A percentile compares a stretch with the other conserved stretches of the same genome.
These are phyloP conservation scores for Cladosporium sp. DNA, from an alignment of 2,329 filamentous ascomycete species.

Conservation along the genomic window DNA sequence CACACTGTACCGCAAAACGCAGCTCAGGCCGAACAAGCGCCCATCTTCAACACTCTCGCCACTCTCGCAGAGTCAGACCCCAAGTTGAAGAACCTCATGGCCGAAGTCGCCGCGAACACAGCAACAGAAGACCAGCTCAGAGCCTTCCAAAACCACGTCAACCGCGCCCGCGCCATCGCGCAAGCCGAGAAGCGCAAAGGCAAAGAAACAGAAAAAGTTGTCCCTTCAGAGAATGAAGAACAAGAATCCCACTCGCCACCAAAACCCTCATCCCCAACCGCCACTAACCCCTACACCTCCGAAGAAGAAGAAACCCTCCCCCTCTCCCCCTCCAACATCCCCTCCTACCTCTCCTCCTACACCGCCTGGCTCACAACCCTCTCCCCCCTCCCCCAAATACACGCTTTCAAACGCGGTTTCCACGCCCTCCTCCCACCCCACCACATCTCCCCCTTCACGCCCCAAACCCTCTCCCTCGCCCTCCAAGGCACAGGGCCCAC, in stretches of 20 bases:
- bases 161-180: neutral
- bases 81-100: neutral
- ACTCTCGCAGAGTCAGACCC: neutral
- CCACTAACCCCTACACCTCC: too few relatives aligned
- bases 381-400: conserved; percentile 73
- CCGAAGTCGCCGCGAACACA: neutral
- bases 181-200: neutral
- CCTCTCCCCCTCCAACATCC: conserved; percentile 80
- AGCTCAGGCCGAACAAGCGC: neutral
- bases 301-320: neutral
- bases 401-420: conserved; percentile 81
- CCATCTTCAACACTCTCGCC: neutral
- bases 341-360: conserved; percentile 80
- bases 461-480: conserved; percentile 70
- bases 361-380: conserved; percentile 78
- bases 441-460: conserved; percentile 53
- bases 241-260: too few relatives aligned
- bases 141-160: neutral
- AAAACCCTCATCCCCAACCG: too few relatives aligned
- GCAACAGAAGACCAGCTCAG: neutral
- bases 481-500: conserved; percentile 75
- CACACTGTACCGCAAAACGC: neutral
- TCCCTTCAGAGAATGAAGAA: conserved; percentile 40
- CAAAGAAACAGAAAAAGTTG: neutral
- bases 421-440: conserved; percentile 32